These are phyloP conservation scores for Plasmodium falciparum DNA, from an alignment of 169 alveolate genomes.

Conservation along the genomic window DNA sequence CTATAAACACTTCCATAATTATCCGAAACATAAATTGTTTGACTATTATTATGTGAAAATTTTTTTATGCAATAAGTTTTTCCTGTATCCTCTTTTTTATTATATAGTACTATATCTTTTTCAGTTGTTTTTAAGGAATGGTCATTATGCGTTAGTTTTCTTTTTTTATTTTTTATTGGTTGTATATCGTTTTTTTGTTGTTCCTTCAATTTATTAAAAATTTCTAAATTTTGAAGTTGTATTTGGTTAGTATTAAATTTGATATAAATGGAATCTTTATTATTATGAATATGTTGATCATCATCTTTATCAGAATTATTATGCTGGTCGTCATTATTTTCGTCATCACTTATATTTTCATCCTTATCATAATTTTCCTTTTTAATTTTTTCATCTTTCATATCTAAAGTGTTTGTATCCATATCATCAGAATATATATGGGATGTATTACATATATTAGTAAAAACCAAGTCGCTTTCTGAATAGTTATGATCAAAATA, in stretches of 20 bases:
- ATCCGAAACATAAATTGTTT: conserved; percentile 79
- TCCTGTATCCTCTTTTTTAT: conserved; percentile 8
- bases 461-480: conserved; percentile 62
- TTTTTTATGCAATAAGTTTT: conserved; percentile 37
- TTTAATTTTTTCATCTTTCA: not conserved
- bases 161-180: conserved; percentile 12
- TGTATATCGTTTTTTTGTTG: not conserved
- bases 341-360: not conserved
- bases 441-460: conserved; percentile 35
- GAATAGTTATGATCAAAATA: conserved; percentile 58
- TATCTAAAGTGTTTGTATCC: not conserved
- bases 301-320: not conserved
- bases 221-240: not conserved
- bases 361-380: not conserved
- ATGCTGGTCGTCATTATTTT: not conserved
- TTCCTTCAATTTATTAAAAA: not conserved
- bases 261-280: not conserved
- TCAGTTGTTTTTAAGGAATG: conserved; percentile 9
- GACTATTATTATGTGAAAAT: conserved; percentile 59
- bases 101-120: conserved; percentile 38
- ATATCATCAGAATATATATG: conserved; percentile 9
- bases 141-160: not conserved
- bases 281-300: not conserved
- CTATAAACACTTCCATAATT: conserved; percentile 81
- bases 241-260: not conserved